Base-by-base conservation (phyloP, 305 asterid genomes). In the Petunia hybrid region DNA sequence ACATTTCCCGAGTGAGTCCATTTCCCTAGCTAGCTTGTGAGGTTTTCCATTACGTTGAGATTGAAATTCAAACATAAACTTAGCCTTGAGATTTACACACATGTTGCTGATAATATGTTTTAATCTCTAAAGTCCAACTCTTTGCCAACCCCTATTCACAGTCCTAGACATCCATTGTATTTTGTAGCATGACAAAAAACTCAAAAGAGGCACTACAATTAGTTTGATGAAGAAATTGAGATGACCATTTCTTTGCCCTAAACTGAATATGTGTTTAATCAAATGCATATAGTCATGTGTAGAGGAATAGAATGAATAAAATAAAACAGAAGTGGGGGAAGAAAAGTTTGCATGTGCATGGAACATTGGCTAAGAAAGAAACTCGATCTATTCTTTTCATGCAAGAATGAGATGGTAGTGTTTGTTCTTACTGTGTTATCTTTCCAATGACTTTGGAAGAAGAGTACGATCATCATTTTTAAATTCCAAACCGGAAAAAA, bases 291-390 rank as follows among this genome's bases (percentile, higher is more conserved):
- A 41, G 9, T 39, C 40, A 39, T 16, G 8, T 4, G 16, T 40
- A 76, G 39, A 57, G 5, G 2, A 76, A 56, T n/a, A 41, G 4
- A n/a, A 13, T 65, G 36, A 35, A 74, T 73, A 53, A 2, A 74
- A 74, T 35, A 56, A 5, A 53, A 55, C 3, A 40, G 66, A 7
- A 8, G 65, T 60, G 77, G 82, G 80, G 68, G 55, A 14, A 53
- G 61, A 61, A 77, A 55, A 81, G 70, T 88, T 80, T 81, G 90
- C 95, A 91, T 87, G 91, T 91, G 91, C 88, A 85, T 86, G 91
- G 85, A 85, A 76, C 80, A 70, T 38, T 79, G 81, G 80, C 65
- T 78, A 65, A 76, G 85, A 76, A 60, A 69, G 6, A 56, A 59
- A 40, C 46, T 57, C 14, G 16, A 70, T 76, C 85, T 84, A 92